phyloP scores from a whole-genome alignment of 2,329 filamentous ascomycete species.

The Diaporthe capsici region DNA sequence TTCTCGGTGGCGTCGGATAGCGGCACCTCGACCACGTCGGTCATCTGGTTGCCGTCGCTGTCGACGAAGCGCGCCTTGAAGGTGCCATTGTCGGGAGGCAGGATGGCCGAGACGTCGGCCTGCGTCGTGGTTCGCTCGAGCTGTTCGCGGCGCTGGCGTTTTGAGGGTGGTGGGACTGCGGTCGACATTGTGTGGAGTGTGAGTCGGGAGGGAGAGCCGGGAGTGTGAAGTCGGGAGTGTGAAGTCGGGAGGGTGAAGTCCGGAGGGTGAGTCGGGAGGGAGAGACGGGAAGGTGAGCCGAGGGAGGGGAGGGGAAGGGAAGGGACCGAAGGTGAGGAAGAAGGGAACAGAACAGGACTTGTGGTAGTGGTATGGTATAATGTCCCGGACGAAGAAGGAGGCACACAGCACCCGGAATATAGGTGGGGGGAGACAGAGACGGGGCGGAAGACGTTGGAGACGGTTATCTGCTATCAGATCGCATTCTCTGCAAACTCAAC shows the following conservation, averaged over 20 bases:
- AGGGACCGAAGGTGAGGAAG: background rate
- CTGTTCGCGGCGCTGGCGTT: constrained; percentile 84
- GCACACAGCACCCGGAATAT: background rate
- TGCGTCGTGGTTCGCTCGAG: constrained; percentile 80
- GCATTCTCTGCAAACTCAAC: constrained; percentile 23
- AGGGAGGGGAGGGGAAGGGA: background rate
- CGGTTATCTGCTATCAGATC: background rate
- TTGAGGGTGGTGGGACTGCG: constrained; percentile 60
- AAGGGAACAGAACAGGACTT: background rate
- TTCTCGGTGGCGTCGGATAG: constrained; percentile 89
- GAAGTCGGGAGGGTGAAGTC: no score
- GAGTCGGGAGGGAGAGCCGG: background rate
- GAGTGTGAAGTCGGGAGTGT: no score
- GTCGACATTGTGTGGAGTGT: constrained; percentile 48
- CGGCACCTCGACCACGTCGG: constrained; percentile 80
- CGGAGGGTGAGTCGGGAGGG: no score
- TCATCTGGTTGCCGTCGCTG: constrained; percentile 79
- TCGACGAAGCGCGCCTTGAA: constrained; percentile 92
- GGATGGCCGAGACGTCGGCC: constrained; percentile 79
- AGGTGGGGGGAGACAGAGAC: background rate
- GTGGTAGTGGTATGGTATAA: background rate
- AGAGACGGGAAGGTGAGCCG: no score
- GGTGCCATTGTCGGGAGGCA: constrained; percentile 79
- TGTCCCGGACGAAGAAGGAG: background rate
- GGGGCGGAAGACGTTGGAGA: background rate